A percentile compares a stretch with the other conserved stretches of the same genome.
Conservation (phyloP, 805 yeast species). For the Hyphopichia homilentoma region DNA sequence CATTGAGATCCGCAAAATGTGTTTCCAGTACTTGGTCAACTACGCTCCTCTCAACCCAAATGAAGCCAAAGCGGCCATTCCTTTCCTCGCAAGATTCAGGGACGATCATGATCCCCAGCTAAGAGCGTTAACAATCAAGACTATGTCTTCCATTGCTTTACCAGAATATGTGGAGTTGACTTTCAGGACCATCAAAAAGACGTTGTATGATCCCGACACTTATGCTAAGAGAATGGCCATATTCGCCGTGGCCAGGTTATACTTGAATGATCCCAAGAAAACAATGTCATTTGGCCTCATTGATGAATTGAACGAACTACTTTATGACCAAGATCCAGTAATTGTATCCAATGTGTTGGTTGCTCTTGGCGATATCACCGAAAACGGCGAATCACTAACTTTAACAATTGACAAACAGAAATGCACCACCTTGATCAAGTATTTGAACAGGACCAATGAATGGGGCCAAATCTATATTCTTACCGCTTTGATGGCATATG, state of each 20-base stretch:
- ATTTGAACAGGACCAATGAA: constrained; percentile 43
- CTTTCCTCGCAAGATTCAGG: constrained; percentile 51
- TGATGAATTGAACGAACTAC: constrained; percentile 44
- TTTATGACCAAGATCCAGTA: constrained; percentile 54
- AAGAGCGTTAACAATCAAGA: constrained; percentile 59
- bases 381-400: constrained; percentile 39
- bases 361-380: constrained; percentile 62
- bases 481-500: constrained; percentile 60
- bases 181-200: constrained; percentile 31
- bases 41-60: constrained; percentile 59
- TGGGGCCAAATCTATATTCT: constrained; percentile 75
- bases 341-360: constrained; percentile 74
- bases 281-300: constrained; percentile 44
- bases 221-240: constrained; percentile 68
- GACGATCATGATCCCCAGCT: constrained; percentile 44
- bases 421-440: constrained; percentile 33
- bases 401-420: constrained; percentile 50
- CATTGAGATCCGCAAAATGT: constrained; percentile 65
- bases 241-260: constrained; percentile 63
- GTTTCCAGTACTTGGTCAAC: constrained; percentile 60
- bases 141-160: constrained; percentile 57
- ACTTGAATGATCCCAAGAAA: constrained; percentile 49
- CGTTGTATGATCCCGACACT: constrained; percentile 47
- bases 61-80: constrained; percentile 51
- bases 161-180: constrained; percentile 49